Base-by-base conservation (phyloP, 805 yeast genomes). In the Hanseniaspora occidentalis region DNA sequence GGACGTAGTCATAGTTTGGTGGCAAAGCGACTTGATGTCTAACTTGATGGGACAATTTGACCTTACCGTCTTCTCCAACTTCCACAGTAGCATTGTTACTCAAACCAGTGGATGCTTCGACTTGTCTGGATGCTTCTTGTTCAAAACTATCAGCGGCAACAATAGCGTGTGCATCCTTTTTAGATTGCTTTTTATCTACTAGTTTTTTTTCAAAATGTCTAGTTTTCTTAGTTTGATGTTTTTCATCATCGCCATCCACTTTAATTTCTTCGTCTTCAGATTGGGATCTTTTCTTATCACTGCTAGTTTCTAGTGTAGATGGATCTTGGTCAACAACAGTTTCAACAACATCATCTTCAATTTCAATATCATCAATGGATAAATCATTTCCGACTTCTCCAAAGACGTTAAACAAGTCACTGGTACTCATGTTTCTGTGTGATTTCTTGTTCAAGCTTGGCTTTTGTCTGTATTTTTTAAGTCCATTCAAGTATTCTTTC, bases 11-110 rank as follows among this genome's bases (percentile, higher is more conserved):
- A 56, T 79, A 92, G 45, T 81, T 81, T 4, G 95, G 94, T 1
- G 98, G 98, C 19, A 89, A 71, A 1, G 97, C 96, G 9, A 89
- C 98, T 61, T 89, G 96, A 64, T 89, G 98, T 60, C 97, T 80
- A 42, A 89, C 96, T 61, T 85, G 96, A 66, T 89, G 98, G 43
- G 77, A 77, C 47, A 86, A 66, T 57, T 81, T 79, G 44, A 86
- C 78, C 40, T 67, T 67, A 16, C 71, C 72, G 40, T 66, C 71
- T 25, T 24, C 38, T 11, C 34, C 34, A 19, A 19, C 66, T 35
- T 62, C 61, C 3, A 58, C 58, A 14, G 57, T 65, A 1, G 59
- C 26, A 17, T 50, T 18, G 64, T 59, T 0, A 67, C 54, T 55
- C 26, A 85, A 65, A 5, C 94, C 94, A 24, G 72, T 72, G 0